Evolutionary conservation across 371 early-diverging fungal species (phyloP).

Genomic region (Smittium mucronatum): DNA sequence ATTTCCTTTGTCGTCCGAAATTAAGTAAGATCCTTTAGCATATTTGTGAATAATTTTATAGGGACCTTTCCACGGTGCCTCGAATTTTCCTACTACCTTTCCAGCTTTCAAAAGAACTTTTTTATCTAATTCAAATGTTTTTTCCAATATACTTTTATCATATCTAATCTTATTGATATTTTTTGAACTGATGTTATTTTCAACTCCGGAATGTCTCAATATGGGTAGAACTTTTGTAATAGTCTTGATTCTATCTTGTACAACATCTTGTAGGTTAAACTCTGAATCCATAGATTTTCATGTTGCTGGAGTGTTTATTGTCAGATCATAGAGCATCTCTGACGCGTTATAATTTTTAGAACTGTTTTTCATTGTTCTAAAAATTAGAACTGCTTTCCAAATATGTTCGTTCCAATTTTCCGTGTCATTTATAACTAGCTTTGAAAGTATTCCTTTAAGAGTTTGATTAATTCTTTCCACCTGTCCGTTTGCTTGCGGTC

Average conservation of each 20-base stretch:
- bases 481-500: conserved; percentile 26
- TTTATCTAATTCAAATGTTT: not conserved
- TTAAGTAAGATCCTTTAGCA: not conserved
- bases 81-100: not conserved
- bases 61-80: conserved; percentile 13
- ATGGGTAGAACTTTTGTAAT: not conserved
- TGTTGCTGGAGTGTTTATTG: not conserved
- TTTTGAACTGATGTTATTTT: not conserved
- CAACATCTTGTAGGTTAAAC: not conserved
- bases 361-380: not conserved
- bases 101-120: not conserved
- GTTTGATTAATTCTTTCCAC: conserved; percentile 24
- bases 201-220: not conserved
- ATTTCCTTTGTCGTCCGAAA: not conserved
- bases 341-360: not conserved
- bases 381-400: not conserved
- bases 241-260: not conserved
- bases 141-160: not conserved
- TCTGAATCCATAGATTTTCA: not conserved
- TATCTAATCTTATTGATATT: not conserved
- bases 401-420: not conserved
- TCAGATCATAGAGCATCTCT: not conserved
- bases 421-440: not conserved
- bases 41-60: not conserved
- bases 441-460: conserved; percentile 6